Evolutionary conservation across 2,329 filamentous ascomycete species (phyloP).

Genomic region (Volutella citrinella): DNA sequence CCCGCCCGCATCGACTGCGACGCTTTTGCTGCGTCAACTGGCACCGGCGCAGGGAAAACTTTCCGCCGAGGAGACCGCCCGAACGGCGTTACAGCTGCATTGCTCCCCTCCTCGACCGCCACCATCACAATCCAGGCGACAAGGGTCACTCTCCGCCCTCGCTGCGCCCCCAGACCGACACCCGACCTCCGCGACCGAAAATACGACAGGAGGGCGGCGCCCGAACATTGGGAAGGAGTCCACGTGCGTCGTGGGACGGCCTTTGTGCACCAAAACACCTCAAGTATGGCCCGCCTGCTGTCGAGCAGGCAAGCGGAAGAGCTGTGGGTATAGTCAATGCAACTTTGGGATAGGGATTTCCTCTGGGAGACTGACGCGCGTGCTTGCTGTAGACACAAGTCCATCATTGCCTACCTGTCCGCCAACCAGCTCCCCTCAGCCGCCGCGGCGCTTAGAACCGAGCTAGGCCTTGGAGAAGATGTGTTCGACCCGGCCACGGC

Average conservation of each 20-base stretch:
- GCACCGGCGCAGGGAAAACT: too few species aligned
- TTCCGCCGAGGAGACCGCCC: too few species aligned
- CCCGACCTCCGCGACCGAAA: too few species aligned
- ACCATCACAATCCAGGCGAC: too few species aligned
- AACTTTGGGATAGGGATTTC: conserved; percentile 13
- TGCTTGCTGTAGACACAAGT: conserved; percentile 68
- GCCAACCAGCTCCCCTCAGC: conserved; percentile 69
- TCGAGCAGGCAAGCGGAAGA: conserved; percentile 82
- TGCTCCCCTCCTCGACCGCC: too few species aligned
- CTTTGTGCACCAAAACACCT: conserved; percentile 6
- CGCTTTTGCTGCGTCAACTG: too few species aligned
- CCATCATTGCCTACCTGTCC: conserved; percentile 83
- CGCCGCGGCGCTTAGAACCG: conserved; percentile 70
- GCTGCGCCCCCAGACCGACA: too few species aligned
- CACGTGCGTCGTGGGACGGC: conserved; percentile 8
- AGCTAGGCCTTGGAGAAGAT: conserved; percentile 68
- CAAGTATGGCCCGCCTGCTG: conserved; percentile 68
- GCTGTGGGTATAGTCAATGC: conserved; percentile 58
- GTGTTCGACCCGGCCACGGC: conserved; percentile 75
- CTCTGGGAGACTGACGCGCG: conserved; percentile 11
- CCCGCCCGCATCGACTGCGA: too few species aligned
- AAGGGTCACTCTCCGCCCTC: too few species aligned
- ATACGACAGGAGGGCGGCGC: too few species aligned
- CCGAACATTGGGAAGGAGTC: too few species aligned
- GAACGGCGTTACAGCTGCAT: too few species aligned